Conservation (phyloP, 148 eudicot genomes). For the Chenopodium berlandieri region DNA sequence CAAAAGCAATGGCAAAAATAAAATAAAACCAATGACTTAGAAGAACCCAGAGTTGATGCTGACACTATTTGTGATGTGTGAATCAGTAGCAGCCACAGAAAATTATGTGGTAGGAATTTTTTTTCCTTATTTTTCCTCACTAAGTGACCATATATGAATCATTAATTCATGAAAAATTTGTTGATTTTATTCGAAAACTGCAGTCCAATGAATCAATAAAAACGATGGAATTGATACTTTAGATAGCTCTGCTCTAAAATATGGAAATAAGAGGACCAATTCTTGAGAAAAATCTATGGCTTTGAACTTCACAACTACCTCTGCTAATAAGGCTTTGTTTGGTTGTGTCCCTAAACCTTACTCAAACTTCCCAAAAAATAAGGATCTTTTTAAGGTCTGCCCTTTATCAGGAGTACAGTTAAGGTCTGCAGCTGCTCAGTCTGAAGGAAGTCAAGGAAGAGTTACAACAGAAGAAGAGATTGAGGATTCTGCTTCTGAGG, state of each 20-base stretch:
- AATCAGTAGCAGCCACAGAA: slow-evolving; percentile 24
- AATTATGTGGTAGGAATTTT: slow-evolving; percentile 20
- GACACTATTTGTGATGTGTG: background rate
- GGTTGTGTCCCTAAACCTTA: slow-evolving; percentile 14
- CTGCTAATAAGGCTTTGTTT: slow-evolving; percentile 24
- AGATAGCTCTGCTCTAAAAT: slow-evolving; percentile 13
- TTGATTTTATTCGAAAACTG: background rate
- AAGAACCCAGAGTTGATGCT: background rate
- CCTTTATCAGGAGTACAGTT: slow-evolving; percentile 2
- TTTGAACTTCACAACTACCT: slow-evolving; percentile 24
- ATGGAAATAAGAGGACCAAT: slow-evolving; percentile 12
- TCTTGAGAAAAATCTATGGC: slow-evolving; percentile 28
- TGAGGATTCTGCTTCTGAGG: slow-evolving; percentile 14
- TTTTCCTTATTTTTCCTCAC: background rate
- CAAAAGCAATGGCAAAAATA: too few relatives aligned
- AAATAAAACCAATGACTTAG: background rate
- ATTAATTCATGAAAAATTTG: background rate
- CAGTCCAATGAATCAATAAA: slow-evolving; percentile 5
- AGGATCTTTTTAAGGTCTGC: slow-evolving; percentile 10
- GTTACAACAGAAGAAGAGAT: slow-evolving; percentile 19
- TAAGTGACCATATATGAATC: background rate
- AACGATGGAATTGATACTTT: background rate
- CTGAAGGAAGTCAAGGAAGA: slow-evolving; percentile 26
- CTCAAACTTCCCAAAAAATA: background rate
- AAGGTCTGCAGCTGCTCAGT: slow-evolving; percentile 23